A percentile compares a stretch with the other conserved stretches of the same genome.
These are phyloP conservation scores for Coelastrella sp. DNA, from an alignment of 139 green algal species.

Conservation along the genomic window DNA sequence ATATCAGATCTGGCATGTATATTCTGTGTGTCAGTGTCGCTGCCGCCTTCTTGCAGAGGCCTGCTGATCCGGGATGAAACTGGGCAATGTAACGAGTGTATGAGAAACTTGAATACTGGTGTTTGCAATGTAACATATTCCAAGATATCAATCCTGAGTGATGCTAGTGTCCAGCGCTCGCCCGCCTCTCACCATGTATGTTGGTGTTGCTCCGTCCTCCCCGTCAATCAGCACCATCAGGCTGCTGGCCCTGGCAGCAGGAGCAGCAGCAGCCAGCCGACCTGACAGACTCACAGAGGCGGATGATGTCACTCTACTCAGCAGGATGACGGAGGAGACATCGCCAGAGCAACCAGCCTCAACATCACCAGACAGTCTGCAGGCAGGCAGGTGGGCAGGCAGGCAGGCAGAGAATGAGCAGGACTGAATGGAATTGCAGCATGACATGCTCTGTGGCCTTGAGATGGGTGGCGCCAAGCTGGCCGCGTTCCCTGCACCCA, in stretches of 20 bases:
- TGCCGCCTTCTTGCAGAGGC: too few species aligned
- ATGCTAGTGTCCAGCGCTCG: too few species aligned
- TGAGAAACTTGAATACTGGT: too few species aligned
- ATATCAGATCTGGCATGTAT: too few species aligned
- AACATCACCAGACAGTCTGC: constrained; percentile 28
- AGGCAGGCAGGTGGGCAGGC: background rate
- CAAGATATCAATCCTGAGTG: too few species aligned
- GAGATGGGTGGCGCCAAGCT: too few species aligned
- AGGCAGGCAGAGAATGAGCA: background rate
- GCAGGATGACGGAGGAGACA: background rate
- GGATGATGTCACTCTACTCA: background rate
- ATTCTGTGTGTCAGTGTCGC: too few species aligned
- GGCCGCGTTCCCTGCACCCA: too few species aligned
- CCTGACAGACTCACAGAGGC: background rate
- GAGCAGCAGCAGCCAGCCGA: background rate
- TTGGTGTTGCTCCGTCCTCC: background rate
- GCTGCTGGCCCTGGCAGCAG: background rate
- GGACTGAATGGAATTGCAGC: background rate
- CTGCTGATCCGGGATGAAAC: too few species aligned
- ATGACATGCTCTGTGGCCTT: background rate
- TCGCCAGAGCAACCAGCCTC: constrained; percentile 9
- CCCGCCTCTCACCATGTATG: background rate
- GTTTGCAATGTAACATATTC: too few species aligned
- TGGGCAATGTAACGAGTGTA: too few species aligned
- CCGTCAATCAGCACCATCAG: background rate